phyloP scores from a whole-genome alignment of 2,329 filamentous ascomycete species.

The Cladosporium sp. region DNA sequence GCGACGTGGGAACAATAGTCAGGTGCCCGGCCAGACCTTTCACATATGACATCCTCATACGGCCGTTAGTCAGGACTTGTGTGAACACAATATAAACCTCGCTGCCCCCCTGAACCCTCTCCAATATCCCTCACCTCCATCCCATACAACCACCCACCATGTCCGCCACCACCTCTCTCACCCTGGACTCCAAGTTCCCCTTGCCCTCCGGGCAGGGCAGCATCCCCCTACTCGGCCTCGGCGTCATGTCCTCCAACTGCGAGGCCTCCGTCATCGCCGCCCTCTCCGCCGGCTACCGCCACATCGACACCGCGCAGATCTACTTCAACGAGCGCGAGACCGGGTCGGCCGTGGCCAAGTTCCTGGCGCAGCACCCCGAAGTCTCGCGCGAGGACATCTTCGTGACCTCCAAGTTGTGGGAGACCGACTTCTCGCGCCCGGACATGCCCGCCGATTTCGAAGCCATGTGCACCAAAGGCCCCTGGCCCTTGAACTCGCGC shows the following conservation, averaged over 20 bases:
- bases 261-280: slow-evolving; percentile 32
- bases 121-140: no score
- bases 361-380: slow-evolving; percentile 51
- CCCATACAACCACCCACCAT: background rate
- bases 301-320: slow-evolving; percentile 59
- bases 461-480: slow-evolving; percentile 12
- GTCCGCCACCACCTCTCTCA: slow-evolving; percentile 1
- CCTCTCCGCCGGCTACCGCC: slow-evolving; percentile 51
- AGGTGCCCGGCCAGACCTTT: no score
- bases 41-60: no score
- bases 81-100: no score
- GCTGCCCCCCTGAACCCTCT: no score
- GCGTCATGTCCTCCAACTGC: slow-evolving; percentile 55
- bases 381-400: slow-evolving; percentile 73
- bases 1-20: background rate
- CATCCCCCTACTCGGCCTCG: slow-evolving; percentile 62
- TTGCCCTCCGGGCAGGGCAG: slow-evolving; percentile 43
- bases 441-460: slow-evolving; percentile 16
- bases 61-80: no score
- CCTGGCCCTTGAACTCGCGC: slow-evolving; percentile 37
- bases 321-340: slow-evolving; percentile 55
- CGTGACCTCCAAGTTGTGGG: slow-evolving; percentile 31
- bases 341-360: slow-evolving; percentile 36
- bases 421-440: slow-evolving; percentile 24
- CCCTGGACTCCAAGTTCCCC: slow-evolving; percentile 41